A percentile compares a stretch with the other conserved stretches of the same genome.
Conservation (phyloP, 768 basidiomycete species). For the Daedaleopsis sinensis region DNA sequence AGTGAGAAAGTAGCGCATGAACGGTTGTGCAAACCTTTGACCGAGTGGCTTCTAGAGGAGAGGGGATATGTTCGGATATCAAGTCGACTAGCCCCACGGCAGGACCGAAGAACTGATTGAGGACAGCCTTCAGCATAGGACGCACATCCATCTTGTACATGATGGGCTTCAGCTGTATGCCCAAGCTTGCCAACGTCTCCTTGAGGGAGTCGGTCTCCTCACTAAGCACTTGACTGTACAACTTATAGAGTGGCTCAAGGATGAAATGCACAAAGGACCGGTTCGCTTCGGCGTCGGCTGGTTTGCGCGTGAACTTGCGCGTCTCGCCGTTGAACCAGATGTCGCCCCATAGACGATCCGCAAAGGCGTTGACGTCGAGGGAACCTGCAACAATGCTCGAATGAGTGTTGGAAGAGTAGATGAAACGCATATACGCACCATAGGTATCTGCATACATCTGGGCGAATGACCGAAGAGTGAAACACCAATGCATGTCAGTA, state of each 20-base stretch:
- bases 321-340: slow-evolving; percentile 88
- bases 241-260: slow-evolving; percentile 94
- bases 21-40: slow-evolving; percentile 50
- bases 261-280: slow-evolving; percentile 96
- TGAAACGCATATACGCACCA: slow-evolving; percentile 51
- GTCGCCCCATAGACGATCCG: slow-evolving; percentile 95
- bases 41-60: slow-evolving; percentile 61
- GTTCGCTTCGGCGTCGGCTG: slow-evolving; percentile 73
- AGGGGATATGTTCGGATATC: slow-evolving; percentile 88
- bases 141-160: slow-evolving; percentile 99
- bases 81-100: slow-evolving; percentile 91
- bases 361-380: slow-evolving; percentile 84
- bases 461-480: slow-evolving; percentile 92
- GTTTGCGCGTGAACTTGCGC: slow-evolving; percentile 89
- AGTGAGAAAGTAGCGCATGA: background rate
- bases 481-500: slow-evolving; percentile 97
- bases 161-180: slow-evolving; percentile 86
- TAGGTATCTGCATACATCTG: slow-evolving; percentile 95
- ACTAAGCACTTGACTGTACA: slow-evolving; percentile 93
- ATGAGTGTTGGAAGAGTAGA: background rate
- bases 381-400: slow-evolving; percentile 47
- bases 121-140: slow-evolving; percentile 88
- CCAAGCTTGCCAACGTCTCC: slow-evolving; percentile 73
- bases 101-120: slow-evolving; percentile 95
- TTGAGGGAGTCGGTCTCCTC: slow-evolving; percentile 90